phyloP scores from a whole-genome alignment of 2,329 filamentous ascomycete genomes.

The Neophaeococcomyces aloes region DNA sequence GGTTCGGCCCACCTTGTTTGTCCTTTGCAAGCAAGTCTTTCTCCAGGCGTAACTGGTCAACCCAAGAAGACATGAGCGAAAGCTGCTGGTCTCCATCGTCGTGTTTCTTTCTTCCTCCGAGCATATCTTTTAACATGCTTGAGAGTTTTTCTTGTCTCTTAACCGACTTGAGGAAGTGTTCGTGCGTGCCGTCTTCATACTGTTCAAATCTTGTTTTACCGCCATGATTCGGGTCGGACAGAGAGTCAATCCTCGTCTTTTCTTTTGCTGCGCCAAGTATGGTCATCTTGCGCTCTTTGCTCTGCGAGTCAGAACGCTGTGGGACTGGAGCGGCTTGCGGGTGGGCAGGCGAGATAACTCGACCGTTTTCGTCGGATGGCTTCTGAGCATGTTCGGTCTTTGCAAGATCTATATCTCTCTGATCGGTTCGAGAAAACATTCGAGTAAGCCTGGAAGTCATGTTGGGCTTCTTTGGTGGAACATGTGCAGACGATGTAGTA shows the following conservation, averaged over 20 bases:
- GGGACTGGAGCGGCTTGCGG: conserved; percentile 16
- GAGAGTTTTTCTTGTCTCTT: conserved; percentile 90
- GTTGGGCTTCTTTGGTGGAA: conserved; percentile 26
- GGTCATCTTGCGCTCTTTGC: conserved; percentile 25
- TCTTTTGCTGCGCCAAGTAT: conserved; percentile 19
- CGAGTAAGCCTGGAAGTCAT: conserved; percentile 37
- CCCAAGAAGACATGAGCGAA: conserved; percentile 90
- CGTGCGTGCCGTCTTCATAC: conserved; percentile 60
- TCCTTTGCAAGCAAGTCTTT: conserved; percentile 70
- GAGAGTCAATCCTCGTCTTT: conserved; percentile 25
- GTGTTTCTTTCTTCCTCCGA: conserved; percentile 65
- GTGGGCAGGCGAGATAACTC: neutral
- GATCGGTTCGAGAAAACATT: conserved; percentile 37
- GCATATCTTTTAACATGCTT: conserved; percentile 77
- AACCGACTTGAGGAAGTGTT: conserved; percentile 79
- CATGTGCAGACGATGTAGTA: neutral
- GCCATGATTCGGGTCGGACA: conserved; percentile 11
- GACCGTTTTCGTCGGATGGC: conserved; percentile 1
- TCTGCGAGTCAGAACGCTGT: conserved; percentile 27
- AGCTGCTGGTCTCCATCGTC: conserved; percentile 56
- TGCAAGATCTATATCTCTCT: conserved; percentile 26
- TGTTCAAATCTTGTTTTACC: conserved; percentile 45
- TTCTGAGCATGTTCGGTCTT: conserved; percentile 22
- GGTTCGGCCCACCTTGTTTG: conserved; percentile 65
- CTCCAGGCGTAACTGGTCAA: conserved; percentile 82